Conservation (phyloP, 208 protist genomes). For the Leishmania tropica region DNA sequence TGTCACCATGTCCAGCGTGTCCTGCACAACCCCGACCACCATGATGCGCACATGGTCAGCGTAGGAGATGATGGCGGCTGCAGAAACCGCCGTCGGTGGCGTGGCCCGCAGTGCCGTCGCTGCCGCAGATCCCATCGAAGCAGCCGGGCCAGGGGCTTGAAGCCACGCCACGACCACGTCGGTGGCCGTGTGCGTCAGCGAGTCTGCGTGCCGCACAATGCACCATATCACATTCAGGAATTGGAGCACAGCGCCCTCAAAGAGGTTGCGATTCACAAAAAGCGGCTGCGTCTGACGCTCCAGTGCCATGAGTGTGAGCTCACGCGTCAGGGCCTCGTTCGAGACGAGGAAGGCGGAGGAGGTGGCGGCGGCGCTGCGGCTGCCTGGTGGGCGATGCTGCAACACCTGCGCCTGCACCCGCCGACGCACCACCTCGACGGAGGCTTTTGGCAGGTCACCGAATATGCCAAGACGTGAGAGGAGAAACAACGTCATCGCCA, state of each 20-base stretch:
- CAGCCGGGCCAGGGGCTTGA: slow-evolving; percentile 12
- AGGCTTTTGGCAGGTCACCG: slow-evolving; percentile 28
- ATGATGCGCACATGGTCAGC: slow-evolving; percentile 64
- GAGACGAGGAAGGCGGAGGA: neutral
- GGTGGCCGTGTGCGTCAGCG: slow-evolving; percentile 58
- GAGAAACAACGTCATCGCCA: slow-evolving; percentile 42
- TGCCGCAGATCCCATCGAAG: neutral
- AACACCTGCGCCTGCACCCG: slow-evolving; percentile 15
- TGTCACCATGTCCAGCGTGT: slow-evolving; percentile 41
- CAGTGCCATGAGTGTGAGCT: slow-evolving; percentile 14
- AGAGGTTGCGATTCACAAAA: slow-evolving; percentile 51
- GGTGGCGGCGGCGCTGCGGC: neutral
- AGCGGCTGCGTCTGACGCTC: slow-evolving; percentile 49
- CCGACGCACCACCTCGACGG: slow-evolving; percentile 14
- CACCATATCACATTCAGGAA: slow-evolving; percentile 65
- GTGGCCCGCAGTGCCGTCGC: neutral
- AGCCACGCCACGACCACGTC: slow-evolving; percentile 33
- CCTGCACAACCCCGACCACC: slow-evolving; percentile 56
- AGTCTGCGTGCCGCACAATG: slow-evolving; percentile 56
- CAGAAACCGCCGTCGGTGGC: neutral
- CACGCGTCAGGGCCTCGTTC: slow-evolving; percentile 8
- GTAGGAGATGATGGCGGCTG: slow-evolving; percentile 37
- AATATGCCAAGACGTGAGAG: slow-evolving; percentile 43
- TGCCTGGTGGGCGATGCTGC: slow-evolving; percentile 1
- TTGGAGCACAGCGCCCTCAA: slow-evolving; percentile 69